phyloP scores from a whole-genome alignment of 2,329 filamentous ascomycete genomes.

The Colletotrichum tofieldiae region DNA sequence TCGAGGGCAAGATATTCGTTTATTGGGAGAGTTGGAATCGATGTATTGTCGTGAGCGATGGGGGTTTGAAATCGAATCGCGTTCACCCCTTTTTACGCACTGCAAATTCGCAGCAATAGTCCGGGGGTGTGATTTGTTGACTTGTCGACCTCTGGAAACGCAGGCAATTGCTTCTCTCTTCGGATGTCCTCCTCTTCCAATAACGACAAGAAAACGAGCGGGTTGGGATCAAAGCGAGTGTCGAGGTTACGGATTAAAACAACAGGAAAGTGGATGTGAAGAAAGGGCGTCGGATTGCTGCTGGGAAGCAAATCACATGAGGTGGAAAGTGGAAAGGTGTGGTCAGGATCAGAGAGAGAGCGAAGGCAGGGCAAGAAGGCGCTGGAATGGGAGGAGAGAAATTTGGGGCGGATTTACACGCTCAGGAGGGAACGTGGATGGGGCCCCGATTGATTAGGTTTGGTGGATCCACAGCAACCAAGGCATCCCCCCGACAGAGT shows the following conservation, averaged over 20 bases:
- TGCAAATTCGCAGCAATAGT: constrained; percentile 29
- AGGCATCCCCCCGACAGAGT: constrained; percentile 24
- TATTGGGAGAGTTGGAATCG: background rate
- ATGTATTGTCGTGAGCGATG: background rate
- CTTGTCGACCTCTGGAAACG: background rate
- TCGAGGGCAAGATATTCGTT: background rate
- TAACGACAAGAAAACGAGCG: constrained; percentile 29
- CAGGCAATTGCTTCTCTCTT: background rate
- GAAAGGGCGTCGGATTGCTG: constrained; percentile 31
- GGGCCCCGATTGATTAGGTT: constrained; percentile 40
- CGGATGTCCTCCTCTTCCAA: constrained; percentile 24
- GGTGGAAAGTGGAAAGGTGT: constrained; percentile 7
- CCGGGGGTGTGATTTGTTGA: background rate
- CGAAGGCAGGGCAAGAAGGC: constrained; percentile 26
- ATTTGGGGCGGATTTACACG: constrained; percentile 27
- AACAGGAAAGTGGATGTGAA: constrained; percentile 2
- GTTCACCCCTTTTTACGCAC: constrained; percentile 29
- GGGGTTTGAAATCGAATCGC: constrained; percentile 7
- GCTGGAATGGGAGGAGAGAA: constrained; percentile 35
- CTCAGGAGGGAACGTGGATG: constrained; percentile 37
- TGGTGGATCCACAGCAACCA: constrained; percentile 41
- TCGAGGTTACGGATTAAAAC: constrained; percentile 19
- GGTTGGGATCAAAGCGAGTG: constrained; percentile 36
- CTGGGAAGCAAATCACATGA: constrained; percentile 44
- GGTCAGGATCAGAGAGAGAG: constrained; percentile 13